phyloP scores from a whole-genome alignment of 1,139 yeast genomes.

The Insectozyma bohioensis region DNA sequence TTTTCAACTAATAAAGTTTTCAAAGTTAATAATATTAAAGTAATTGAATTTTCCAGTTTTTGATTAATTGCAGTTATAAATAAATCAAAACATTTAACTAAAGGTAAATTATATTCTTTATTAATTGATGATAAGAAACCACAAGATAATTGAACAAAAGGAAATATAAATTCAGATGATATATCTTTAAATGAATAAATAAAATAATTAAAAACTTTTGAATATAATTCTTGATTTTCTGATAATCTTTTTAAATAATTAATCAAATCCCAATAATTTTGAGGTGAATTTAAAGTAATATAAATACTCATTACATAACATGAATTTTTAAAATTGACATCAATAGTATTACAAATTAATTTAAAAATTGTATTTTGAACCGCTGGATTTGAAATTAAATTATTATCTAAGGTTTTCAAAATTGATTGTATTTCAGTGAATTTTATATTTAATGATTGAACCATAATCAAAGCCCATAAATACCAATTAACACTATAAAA shows the following conservation, averaged over 20 bases:
- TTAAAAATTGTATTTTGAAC: slow-evolving; percentile 10
- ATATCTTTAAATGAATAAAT: slow-evolving; percentile 3
- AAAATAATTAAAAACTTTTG: slow-evolving; percentile 7
- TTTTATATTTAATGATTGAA: not conserved
- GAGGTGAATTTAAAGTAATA: slow-evolving; percentile 7
- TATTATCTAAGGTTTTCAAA: slow-evolving; percentile 1
- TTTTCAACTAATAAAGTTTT: slow-evolving; percentile 45
- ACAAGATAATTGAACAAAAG: slow-evolving; percentile 12
- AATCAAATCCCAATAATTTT: slow-evolving; percentile 12
- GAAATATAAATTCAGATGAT: slow-evolving; percentile 6
- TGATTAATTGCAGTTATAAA: slow-evolving; percentile 5
- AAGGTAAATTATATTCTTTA: slow-evolving; percentile 9
- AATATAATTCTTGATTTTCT: slow-evolving; percentile 12
- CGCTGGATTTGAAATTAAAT: not conserved
- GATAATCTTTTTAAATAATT: slow-evolving; percentile 16
- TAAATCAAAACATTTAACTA: slow-evolving; percentile 1
- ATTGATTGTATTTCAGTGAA: slow-evolving; percentile 2
- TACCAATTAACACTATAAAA: slow-evolving; percentile 9
- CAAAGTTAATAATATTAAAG: slow-evolving; percentile 21
- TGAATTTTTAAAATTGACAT: slow-evolving; percentile 6
- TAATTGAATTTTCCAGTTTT: slow-evolving; percentile 1
- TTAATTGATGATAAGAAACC: slow-evolving; percentile 10
- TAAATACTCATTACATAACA: slow-evolving; percentile 13
- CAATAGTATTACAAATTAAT: slow-evolving; percentile 9
- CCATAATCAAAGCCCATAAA: slow-evolving; percentile 9